Conservation (phyloP, 257 asterid species). For the Lavandula angustifolia region DNA sequence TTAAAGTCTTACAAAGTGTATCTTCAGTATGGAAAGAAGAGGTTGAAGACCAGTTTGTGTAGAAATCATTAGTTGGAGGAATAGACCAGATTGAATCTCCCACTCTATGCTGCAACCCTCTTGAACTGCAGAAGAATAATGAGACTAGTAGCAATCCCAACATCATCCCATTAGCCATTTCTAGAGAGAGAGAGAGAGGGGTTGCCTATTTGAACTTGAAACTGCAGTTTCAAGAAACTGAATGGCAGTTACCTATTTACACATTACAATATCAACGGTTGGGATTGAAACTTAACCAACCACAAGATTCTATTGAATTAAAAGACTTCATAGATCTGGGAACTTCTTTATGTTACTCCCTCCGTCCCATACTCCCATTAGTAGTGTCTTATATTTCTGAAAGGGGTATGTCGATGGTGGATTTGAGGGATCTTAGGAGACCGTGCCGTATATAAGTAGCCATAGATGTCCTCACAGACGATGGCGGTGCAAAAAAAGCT, state of each 20-base stretch:
- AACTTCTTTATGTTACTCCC: no score
- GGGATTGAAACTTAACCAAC: no score
- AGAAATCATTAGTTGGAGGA: constrained; percentile 54
- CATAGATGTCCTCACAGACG: no score
- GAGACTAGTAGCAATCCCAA: not conserved
- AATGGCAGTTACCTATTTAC: not conserved
- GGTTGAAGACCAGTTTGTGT: constrained; percentile 67
- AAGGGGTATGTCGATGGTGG: no score
- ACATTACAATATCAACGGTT: no score
- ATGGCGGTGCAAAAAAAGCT: no score
- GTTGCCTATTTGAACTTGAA: not conserved
- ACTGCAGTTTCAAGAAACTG: constrained; percentile 12
- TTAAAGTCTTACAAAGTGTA: constrained; percentile 50
- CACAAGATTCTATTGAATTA: not conserved
- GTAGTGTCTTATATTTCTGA: no score
- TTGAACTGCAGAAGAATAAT: constrained; percentile 5
- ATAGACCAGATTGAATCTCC: constrained; percentile 79
- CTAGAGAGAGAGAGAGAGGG: not conserved
- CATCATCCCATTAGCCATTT: constrained; percentile 29
- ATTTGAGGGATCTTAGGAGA: no score
- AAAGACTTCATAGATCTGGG: not conserved
- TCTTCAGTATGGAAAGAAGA: constrained; percentile 53
- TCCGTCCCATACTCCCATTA: no score
- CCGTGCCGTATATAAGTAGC: no score
- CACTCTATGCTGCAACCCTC: constrained; percentile 39